Conservation (phyloP, 2,329 filamentous ascomycete genomes). For the Atkinsonella hypoxylon region DNA sequence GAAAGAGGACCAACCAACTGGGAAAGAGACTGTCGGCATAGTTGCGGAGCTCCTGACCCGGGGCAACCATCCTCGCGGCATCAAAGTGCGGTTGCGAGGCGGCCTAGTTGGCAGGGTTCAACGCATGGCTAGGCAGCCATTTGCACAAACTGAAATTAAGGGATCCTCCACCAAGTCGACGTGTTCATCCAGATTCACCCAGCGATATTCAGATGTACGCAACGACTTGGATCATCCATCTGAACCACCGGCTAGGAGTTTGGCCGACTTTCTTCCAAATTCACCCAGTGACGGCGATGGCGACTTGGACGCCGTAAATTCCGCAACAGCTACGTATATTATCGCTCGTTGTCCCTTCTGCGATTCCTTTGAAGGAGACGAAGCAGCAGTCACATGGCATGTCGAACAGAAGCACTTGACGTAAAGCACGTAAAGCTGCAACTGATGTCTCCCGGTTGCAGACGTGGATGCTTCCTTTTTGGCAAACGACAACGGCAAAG, state of each 20-base stretch:
- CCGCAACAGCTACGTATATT: background rate
- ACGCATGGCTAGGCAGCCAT: constrained; percentile 30
- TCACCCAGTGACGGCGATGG: constrained; percentile 15
- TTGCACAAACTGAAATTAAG: constrained; percentile 1
- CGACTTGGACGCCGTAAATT: constrained; percentile 3
- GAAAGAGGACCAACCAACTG: constrained; percentile 65
- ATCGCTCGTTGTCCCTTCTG: constrained; percentile 50
- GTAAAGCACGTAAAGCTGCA: constrained; percentile 5
- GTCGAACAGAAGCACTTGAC: constrained; percentile 32
- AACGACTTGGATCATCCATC: constrained; percentile 24
- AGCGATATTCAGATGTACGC: constrained; percentile 23
- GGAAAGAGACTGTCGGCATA: constrained; percentile 53
- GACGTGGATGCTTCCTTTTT: too few species aligned
- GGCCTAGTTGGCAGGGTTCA: constrained; percentile 67
- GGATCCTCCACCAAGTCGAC: constrained; percentile 1
- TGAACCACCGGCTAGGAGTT: constrained; percentile 26
- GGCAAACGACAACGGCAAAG: too few species aligned
- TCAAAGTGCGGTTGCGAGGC: constrained; percentile 63
- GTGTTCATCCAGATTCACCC: constrained; percentile 16
- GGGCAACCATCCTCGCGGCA: constrained; percentile 64
- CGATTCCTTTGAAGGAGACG: constrained; percentile 53
- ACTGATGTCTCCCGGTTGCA: background rate
- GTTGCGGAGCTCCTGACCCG: constrained; percentile 58
- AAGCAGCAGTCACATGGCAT: constrained; percentile 54
- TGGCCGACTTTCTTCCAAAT: constrained; percentile 37